Base-by-base conservation (phyloP, 2,329 filamentous ascomycete genomes). In the Exophiala oligosperma region DNA sequence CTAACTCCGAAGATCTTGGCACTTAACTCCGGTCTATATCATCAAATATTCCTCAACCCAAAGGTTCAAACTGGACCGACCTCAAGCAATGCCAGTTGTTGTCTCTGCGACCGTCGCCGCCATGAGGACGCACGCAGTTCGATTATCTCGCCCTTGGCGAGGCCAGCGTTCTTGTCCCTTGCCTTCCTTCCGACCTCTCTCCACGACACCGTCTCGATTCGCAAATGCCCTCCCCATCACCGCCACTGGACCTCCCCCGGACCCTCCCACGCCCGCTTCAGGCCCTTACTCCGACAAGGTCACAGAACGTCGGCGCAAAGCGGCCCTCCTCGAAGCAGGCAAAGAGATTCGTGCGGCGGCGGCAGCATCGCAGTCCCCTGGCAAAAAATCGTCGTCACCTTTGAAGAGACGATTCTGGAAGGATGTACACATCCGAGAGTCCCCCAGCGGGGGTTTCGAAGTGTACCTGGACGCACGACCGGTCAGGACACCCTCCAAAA, bases 321-420 rank as follows among this genome's bases (percentile, higher is more conserved):
- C 77, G 2, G 78, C 81, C 59, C 67, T 77, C 35, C 70, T 83
- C 59, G 70, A 76, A 60, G 70, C 76, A 67, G 77, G 76, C 3
- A 76, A 79, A 61, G 71, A 77, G 62, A 63, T 76, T 52, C 74
- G 72, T 49, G 60, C 17, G 17, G 17, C 17, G 17, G 17, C 17
- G 1, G 17, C 17, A 17, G 17, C 73, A 2, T 70, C 75, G 52
- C 73, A 77, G 2, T 29, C 40, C 14, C 17, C 40, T 3, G 17
- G 40, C 4, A 35, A 63, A 68, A 21, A 67, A 71, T 28, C 24
- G 17, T 17, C 17, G 17, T 17, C 17, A 32, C 77, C 79, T 1
- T 79, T 87, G 69, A 81, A 80, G 69, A 90, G 86, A 77, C 83
- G 92, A 53, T 97, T 97, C 77, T 97, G 93, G 93, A 91, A 89